Conservation (phyloP, 805 yeast species). For the Tetrapisispora iriomotensis region DNA sequence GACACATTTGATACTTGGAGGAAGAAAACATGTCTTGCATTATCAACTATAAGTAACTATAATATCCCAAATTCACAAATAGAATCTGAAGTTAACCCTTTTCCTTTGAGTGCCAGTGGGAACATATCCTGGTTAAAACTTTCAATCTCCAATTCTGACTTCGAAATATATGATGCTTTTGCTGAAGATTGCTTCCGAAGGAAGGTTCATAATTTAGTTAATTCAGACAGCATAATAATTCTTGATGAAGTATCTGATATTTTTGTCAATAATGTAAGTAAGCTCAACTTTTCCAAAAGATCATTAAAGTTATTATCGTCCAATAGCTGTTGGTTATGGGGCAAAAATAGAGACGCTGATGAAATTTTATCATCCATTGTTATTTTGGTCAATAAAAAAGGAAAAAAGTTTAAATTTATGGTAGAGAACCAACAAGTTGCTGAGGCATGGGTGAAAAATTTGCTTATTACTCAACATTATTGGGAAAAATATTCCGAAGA, state of each 20-base stretch:
- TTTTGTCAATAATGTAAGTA: slow-evolving; percentile 22
- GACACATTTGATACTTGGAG: slow-evolving; percentile 29
- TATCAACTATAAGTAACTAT: not conserved
- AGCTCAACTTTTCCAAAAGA: slow-evolving; percentile 11
- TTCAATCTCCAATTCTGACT: slow-evolving; percentile 26
- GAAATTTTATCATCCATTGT: slow-evolving; percentile 40
- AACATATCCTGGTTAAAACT: slow-evolving; percentile 57
- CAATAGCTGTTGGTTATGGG: slow-evolving; percentile 14
- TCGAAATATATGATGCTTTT: slow-evolving; percentile 39
- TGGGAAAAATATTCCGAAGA: slow-evolving; percentile 46
- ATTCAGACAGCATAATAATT: slow-evolving; percentile 55
- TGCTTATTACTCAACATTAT: slow-evolving; percentile 38
- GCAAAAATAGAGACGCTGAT: slow-evolving; percentile 10
- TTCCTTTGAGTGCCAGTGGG: slow-evolving; percentile 36
- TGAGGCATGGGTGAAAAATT: slow-evolving; percentile 55
- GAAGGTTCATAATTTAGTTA: slow-evolving; percentile 42
- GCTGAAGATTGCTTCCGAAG: slow-evolving; percentile 64
- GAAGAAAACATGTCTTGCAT: not conserved
- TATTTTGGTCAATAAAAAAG: slow-evolving; percentile 40
- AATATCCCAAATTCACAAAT: not conserved
- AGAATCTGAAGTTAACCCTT: slow-evolving; percentile 37
- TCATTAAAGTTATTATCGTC: slow-evolving; percentile 1
- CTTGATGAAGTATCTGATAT: slow-evolving; percentile 40
- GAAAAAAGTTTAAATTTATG: slow-evolving; percentile 39
- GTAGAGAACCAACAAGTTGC: slow-evolving; percentile 43